Evolutionary conservation across 768 basidiomycete species (phyloP), one percentile per base, ranked within the genome.

Genomic region (Agaricus subrufescens): DNA sequence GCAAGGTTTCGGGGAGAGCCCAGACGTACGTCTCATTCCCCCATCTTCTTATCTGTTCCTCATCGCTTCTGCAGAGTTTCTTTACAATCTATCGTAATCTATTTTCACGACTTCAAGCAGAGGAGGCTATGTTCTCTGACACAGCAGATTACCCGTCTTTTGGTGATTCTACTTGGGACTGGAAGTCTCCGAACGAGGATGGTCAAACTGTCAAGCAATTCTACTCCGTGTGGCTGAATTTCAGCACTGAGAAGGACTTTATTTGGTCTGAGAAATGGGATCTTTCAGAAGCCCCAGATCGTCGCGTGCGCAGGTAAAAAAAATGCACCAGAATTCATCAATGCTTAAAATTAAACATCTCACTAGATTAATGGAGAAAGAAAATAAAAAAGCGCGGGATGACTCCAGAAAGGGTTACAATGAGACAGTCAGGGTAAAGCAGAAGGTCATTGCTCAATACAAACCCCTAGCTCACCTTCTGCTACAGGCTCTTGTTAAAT

Each of bases 321-420:
- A 25, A 5, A 10, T 1, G 7, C 5, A 38, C 14, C 40, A 34
- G 23, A 50, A 40, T 27, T 19, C 40, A 8, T 34, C 23, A 8
- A 58, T 12, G 27, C n/a, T 25, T 29, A 23, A 27, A 23, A 55
- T 44, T 61, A 8, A 25, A 31, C 23, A 30, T 19, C 19, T 52
- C 25, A 58, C 29, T 50, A 92, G 91, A 62, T 65, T 93, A 46
- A 94, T 98, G 89, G 97, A 98, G 67, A 91, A 86, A 63, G 97
- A 98, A 61, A 98, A 99, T 70, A 92, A 90, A 70, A 94, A 94
- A 66, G 84, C 85, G 2, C 80, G 94, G 12, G 93, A 97, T 29
- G 89, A 93, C 39, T 88, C 89, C 5, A 81, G 89, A 39, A 82
- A 83, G 65, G 95, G 98, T 58, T 98, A 96, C 70, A 98, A 94